Conservation (phyloP, 768 basidiomycete species). For the Agaricus sinodeliciosus region DNA sequence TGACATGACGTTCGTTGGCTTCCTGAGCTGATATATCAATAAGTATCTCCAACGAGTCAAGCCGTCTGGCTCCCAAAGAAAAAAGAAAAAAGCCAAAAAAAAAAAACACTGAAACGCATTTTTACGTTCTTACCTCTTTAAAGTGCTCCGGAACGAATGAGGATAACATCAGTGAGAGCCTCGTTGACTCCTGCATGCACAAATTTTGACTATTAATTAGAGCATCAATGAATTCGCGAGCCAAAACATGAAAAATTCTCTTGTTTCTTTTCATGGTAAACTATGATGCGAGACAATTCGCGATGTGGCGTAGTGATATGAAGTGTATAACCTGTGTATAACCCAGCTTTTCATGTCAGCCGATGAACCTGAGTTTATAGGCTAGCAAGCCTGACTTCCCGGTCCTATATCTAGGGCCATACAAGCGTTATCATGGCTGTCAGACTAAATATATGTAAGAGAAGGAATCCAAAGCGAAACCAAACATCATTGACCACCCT, state of each 20-base stretch:
- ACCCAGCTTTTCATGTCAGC: neutral
- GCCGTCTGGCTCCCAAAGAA: no score
- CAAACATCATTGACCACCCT: neutral
- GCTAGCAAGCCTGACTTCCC: neutral
- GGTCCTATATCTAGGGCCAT: neutral
- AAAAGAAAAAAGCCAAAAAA: no score
- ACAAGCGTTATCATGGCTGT: neutral
- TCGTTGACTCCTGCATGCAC: constrained; percentile 7
- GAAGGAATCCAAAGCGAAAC: neutral
- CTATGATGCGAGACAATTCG: neutral
- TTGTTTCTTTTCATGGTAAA: neutral
- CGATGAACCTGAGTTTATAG: neutral
- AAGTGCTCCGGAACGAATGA: neutral
- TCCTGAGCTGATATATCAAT: neutral
- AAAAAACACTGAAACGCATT: no score
- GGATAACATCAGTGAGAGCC: constrained; percentile 2
- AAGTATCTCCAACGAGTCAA: constrained; percentile 3
- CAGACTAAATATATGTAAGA: neutral
- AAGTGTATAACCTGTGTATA: no score
- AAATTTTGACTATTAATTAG: neutral
- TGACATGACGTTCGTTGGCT: neutral
- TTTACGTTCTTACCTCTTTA: no score
- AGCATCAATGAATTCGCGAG: neutral
- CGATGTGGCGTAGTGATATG: constrained; percentile 1
- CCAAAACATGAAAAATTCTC: constrained; percentile 6